These are phyloP conservation scores for Phytophthora sp. DNA, from an alignment of 352 stramenopile species.

Conservation along the genomic window DNA sequence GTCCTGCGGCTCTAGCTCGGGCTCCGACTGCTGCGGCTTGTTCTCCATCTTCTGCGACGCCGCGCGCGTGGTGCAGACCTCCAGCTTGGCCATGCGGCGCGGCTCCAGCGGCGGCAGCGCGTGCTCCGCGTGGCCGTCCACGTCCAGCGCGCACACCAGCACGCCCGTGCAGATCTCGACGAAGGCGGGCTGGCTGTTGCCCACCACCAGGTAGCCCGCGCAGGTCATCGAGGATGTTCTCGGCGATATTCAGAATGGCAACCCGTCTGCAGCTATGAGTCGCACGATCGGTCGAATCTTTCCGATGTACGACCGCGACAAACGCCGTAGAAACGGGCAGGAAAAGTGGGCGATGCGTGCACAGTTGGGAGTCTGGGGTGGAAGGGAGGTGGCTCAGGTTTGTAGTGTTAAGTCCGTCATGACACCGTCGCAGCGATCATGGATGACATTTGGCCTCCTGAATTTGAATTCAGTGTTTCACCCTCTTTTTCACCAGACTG, in stretches of 20 bases:
- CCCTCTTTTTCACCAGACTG: background rate
- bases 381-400: background rate
- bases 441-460: background rate
- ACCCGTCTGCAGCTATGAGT: too few relatives aligned
- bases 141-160: slow-evolving; percentile 47
- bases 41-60: slow-evolving; percentile 38
- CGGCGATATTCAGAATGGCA: background rate
- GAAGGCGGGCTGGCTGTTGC: slow-evolving; percentile 56
- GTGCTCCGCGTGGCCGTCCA: slow-evolving; percentile 1
- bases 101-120: slow-evolving; percentile 52
- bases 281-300: background rate
- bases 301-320: background rate
- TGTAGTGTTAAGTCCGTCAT: background rate
- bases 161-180: slow-evolving; percentile 67
- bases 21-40: slow-evolving; percentile 21
- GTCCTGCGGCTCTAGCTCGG: slow-evolving; percentile 27
- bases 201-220: slow-evolving; percentile 70
- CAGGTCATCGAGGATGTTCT: slow-evolving; percentile 52
- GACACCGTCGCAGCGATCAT: background rate
- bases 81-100: slow-evolving; percentile 44
- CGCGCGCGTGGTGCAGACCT: slow-evolving; percentile 17
- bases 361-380: background rate
- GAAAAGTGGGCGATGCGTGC: background rate
- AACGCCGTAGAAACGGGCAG: background rate
- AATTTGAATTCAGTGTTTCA: background rate